Conservation (phyloP, 768 basidiomycete species). For the Termitomyces titanicus region DNA sequence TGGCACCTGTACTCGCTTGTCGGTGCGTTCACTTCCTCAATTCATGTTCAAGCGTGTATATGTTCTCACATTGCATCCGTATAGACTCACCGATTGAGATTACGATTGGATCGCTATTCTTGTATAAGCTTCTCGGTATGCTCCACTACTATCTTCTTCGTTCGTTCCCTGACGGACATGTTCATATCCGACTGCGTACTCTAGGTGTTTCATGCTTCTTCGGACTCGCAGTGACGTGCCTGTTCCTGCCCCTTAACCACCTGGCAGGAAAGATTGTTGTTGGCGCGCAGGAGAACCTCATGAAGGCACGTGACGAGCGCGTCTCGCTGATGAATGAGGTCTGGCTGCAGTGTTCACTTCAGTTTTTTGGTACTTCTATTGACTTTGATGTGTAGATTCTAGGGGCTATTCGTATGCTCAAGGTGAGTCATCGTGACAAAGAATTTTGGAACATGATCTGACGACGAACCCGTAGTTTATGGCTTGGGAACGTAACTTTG, state of each 20-base stretch:
- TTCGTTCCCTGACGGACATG: neutral
- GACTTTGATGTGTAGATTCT: conserved; percentile 49
- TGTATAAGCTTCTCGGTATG: conserved; percentile 74
- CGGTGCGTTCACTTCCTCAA: conserved; percentile 33
- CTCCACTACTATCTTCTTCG: conserved; percentile 9
- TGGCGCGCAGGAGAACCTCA: conserved; percentile 75
- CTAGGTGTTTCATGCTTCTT: conserved; percentile 67
- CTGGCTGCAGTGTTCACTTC: conserved; percentile 1
- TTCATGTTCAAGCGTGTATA: neutral
- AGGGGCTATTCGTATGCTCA: conserved; percentile 89
- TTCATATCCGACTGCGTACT: neutral
- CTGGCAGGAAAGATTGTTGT: conserved; percentile 79
- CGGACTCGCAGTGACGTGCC: conserved; percentile 72
- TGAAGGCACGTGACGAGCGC: conserved; percentile 91
- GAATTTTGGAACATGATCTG: neutral
- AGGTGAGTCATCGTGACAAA: conserved; percentile 29
- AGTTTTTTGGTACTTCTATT: neutral
- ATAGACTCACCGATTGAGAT: conserved; percentile 79
- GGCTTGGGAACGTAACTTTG: conserved; percentile 92
- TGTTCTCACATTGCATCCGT: neutral
- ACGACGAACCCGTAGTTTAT: conserved; percentile 57
- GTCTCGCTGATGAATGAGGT: conserved; percentile 87
- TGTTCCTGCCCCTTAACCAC: conserved; percentile 79
- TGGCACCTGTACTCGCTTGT: conserved; percentile 77
- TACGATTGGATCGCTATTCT: conserved; percentile 65